Conservation (phyloP, 345 rosid species). For the Erodium maritimum region DNA sequence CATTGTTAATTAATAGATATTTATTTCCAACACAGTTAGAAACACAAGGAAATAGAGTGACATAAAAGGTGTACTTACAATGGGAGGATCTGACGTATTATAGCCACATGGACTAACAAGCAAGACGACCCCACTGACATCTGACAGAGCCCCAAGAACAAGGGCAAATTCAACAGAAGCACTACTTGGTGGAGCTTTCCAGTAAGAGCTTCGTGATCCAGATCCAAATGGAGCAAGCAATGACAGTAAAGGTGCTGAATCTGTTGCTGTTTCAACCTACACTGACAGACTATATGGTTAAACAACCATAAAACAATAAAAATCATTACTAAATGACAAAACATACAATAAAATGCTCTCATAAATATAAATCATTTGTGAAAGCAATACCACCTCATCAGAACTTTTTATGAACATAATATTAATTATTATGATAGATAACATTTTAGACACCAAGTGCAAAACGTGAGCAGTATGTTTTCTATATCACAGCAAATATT, state of each 20-base stretch:
- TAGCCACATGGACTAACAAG: slow-evolving; percentile 93
- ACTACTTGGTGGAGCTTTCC: slow-evolving; percentile 78
- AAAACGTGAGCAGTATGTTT: neutral
- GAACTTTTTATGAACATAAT: no score
- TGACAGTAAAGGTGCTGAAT: slow-evolving; percentile 72
- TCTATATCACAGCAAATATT: neutral
- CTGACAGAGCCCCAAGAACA: slow-evolving; percentile 58
- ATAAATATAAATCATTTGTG: no score
- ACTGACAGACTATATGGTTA: slow-evolving; percentile 10
- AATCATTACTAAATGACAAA: neutral
- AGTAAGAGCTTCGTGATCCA: slow-evolving; percentile 45
- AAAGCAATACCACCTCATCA: no score
- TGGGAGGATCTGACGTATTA: slow-evolving; percentile 70
- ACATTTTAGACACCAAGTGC: neutral
- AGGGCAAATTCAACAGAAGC: slow-evolving; percentile 52
- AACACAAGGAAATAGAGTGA: neutral
- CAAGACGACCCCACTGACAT: slow-evolving; percentile 69
- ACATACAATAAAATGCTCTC: neutral
- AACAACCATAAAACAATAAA: neutral
- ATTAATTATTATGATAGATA: neutral
- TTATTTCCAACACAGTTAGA: neutral
- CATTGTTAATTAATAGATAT: neutral
- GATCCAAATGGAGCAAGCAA: slow-evolving; percentile 58
- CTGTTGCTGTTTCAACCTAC: slow-evolving; percentile 79
- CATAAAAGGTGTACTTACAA: slow-evolving; percentile 29